Base-by-base conservation (phyloP, 176 grass and related monocot genomes). In the Cenchrus purpureus region DNA sequence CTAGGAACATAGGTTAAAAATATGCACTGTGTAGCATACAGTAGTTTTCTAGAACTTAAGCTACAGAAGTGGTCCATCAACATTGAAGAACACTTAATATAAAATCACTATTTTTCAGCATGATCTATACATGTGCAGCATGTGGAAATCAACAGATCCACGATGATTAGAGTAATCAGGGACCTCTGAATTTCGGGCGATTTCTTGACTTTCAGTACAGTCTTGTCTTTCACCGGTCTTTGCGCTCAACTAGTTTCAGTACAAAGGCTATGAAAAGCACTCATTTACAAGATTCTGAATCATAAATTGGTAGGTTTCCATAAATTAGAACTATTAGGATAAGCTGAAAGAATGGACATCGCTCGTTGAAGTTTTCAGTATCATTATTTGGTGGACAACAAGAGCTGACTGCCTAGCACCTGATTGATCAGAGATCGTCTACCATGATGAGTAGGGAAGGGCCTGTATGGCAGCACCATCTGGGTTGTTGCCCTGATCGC, bases 371-470 rank as follows among this genome's bases (percentile, higher is more conserved):
- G 40, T 43, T 79, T 70, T 70, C 61, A 86, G 79, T 40, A 68
- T 79, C 60, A 87, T n/a, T 53, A 61, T 80, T 87, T 80, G 54
- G 62, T 87, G 62, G 62, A 49, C 79, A 83, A 72, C 52, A 76
- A 68, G 31, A 83, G 80, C 53, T 32, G 50, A 61, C 59, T 63
- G 52, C 75, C 80, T 80, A 84, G 61, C 54, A 84, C 58, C 62
- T 76, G 89, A 68, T 62, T 55, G 34, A 84, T 76, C 76, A 87
- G 29, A 73, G 43, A 65, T 75, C 52, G 15, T 69, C 82, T 90
- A 88, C 93, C 90, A 92, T 0, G 88, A 86, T 1, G 88, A 86
- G 78, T 92, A 95, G 7, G 83, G 90, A 61, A 92, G 80, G 34
- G 88, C 69, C 51, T 92, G 88, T 40, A 87, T 89, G 14, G 79